Base-by-base conservation (phyloP, 768 basidiomycete species). In the Amanita phalloides region DNA sequence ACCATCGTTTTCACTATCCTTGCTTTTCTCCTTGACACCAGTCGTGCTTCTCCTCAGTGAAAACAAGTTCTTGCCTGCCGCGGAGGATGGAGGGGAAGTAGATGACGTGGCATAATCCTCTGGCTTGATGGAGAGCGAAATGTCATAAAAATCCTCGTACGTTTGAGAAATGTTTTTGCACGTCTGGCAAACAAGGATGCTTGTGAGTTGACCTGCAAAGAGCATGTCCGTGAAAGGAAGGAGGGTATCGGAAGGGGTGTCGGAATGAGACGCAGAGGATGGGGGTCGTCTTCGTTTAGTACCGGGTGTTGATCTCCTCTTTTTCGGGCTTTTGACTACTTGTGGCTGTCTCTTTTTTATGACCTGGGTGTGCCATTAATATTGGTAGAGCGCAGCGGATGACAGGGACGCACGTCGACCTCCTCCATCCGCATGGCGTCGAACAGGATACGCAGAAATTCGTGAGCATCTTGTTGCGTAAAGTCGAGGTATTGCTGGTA, bases 341-440 rank as follows among this genome's bases (percentile, higher is more conserved):
- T 33, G 33, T 33, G 33, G 33, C 5, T 33, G 33, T 33, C 33
- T 11, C 11, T 33, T 33, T 65, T 90, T 91, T 68, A 92, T 90
- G 43, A 88, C 72, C 89, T 91, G 38, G 9, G 23, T 39, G 47
- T 48, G 35, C 26, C 48, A 10, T 39, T 37, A 21, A 36, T 45
- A 11, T 10, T n/a, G 47, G 43, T 26, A 20, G 23, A 14, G 42
- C 32, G 28, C 23, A 23, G 32, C 17, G 26, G 2, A 55, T 20
- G 47, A 25, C 23, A 37, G 35, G 11, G 25, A 65, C 82, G 55
- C 60, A 90, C 88, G 62, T 98, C 94, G 47, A 82, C 71, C 65
- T 97, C 93, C 63, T 97, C 94, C 90, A 94, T 94, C 49, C 90
- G 79, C 76, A 94, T 87, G 17, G 84, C 86, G 63, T 96, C 94